Evolutionary conservation across 2,329 filamentous ascomycete genomes (phyloP).

Genomic region (Trichoderma koningii): DNA sequence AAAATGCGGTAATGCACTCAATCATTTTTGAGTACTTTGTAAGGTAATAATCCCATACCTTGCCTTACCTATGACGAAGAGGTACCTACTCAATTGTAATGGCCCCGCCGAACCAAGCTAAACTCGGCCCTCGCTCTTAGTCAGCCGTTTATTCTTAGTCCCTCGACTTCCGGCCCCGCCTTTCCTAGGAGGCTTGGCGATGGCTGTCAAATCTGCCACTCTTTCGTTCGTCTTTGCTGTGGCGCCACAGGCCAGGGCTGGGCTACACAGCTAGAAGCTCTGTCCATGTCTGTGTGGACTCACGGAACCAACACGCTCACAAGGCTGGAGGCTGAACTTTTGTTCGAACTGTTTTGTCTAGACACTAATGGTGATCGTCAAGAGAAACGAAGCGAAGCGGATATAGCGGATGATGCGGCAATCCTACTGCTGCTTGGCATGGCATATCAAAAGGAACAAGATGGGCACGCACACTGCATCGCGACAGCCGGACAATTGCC

Average conservation of each 20-base stretch:
- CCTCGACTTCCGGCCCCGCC: not conserved
- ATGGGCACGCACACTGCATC: too few relatives aligned
- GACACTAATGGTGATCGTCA: too few relatives aligned
- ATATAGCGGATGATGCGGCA: conserved; percentile 10
- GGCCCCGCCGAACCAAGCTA: not conserved
- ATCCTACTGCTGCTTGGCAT: not conserved
- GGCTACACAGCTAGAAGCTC: too few relatives aligned
- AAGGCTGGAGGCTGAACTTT: not conserved
- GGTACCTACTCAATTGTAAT: not conserved
- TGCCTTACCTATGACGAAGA: too few relatives aligned
- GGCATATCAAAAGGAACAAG: not conserved
- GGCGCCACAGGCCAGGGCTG: too few relatives aligned
- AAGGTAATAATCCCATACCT: too few relatives aligned
- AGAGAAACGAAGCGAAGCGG: not conserved
- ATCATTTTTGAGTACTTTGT: too few relatives aligned
- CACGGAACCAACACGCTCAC: not conserved
- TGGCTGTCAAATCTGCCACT: too few relatives aligned
- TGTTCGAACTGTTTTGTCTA: too few relatives aligned
- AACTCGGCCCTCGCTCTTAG: not conserved
- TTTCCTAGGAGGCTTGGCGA: not conserved
- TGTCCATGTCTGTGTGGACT: not conserved
- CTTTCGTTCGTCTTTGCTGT: too few relatives aligned
- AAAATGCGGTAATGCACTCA: too few relatives aligned
- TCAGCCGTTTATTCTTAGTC: conserved; percentile 23
- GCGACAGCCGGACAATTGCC: too few relatives aligned